Conservation (phyloP, 2,329 filamentous ascomycete genomes). For the Ascocoryne sarcoides region DNA sequence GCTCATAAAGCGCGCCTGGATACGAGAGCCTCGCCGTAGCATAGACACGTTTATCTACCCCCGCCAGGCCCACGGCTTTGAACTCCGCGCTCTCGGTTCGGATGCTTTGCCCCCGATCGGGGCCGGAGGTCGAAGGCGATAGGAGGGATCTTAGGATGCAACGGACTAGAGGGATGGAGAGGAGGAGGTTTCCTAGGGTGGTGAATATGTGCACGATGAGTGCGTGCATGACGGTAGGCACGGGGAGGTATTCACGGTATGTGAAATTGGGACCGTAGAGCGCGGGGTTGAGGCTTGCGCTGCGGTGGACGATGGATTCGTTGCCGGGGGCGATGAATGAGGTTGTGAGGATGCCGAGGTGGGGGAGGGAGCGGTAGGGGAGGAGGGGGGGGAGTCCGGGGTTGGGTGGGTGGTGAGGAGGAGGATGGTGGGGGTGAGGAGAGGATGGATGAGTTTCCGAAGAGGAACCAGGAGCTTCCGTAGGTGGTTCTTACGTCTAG, state of each 20-base stretch:
- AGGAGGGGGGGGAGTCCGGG: constrained; percentile 48
- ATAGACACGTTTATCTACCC: too few species aligned
- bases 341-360: constrained; percentile 47
- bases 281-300: constrained; percentile 48
- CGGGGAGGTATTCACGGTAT: constrained; percentile 45
- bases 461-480: neutral
- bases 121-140: too few species aligned
- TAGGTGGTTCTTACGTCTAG: neutral
- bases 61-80: too few species aligned
- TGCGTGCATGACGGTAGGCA: constrained; percentile 41
- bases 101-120: too few species aligned
- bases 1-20: too few species aligned
- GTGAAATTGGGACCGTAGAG: constrained; percentile 53
- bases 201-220: constrained; percentile 42
- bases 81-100: too few species aligned
- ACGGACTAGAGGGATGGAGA: constrained; percentile 31
- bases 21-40: too few species aligned
- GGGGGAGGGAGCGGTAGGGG: constrained; percentile 37
- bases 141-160: constrained; percentile 34
- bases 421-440: too few species aligned
- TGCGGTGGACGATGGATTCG: constrained; percentile 46
- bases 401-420: too few species aligned
- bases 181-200: constrained; percentile 34
- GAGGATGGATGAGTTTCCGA: neutral
- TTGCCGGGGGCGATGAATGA: constrained; percentile 43